Percentiles rank a stretch among this genome's conserved stretches.
These are phyloP conservation scores for Ophiobolus disseminans DNA, from an alignment of 2,329 filamentous ascomycete genomes.

Conservation along the genomic window DNA sequence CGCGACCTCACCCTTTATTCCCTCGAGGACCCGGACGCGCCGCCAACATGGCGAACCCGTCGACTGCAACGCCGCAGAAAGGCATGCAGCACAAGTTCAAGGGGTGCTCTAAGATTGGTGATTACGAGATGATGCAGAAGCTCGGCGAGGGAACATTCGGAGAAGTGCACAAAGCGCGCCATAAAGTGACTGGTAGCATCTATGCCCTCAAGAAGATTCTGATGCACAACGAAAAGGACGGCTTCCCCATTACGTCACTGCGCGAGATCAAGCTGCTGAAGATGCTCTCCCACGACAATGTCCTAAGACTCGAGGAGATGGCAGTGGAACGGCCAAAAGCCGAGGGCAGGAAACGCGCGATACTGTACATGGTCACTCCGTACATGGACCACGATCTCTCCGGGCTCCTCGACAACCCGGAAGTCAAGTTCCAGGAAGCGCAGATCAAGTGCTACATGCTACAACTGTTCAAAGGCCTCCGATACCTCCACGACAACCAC, in stretches of 20 bases:
- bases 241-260: constrained; percentile 97
- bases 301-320: constrained; percentile 92
- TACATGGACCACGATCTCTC: constrained; percentile 99
- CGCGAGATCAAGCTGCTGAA: constrained; percentile 98
- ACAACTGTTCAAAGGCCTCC: constrained; percentile 86
- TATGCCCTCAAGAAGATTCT: constrained; percentile 98
- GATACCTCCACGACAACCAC: constrained; percentile 82
- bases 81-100: constrained; percentile 67
- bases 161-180: constrained; percentile 89
- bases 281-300: constrained; percentile 88
- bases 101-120: constrained; percentile 82
- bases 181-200: constrained; percentile 73
- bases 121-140: constrained; percentile 82
- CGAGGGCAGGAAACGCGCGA: constrained; percentile 68
- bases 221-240: constrained; percentile 99
- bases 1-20: constrained; percentile 2
- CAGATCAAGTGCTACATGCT: constrained; percentile 99
- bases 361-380: constrained; percentile 98
- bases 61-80: constrained; percentile 54
- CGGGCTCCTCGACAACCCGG: constrained; percentile 92
- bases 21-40: background rate
- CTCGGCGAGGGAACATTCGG: constrained; percentile 96
- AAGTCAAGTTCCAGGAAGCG: constrained; percentile 82
- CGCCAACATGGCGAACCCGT: constrained; percentile 26
- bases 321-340: constrained; percentile 77